Evolutionary conservation across 345 rosid genomes (phyloP).

Genomic region (Geranium rotundifolium): DNA sequence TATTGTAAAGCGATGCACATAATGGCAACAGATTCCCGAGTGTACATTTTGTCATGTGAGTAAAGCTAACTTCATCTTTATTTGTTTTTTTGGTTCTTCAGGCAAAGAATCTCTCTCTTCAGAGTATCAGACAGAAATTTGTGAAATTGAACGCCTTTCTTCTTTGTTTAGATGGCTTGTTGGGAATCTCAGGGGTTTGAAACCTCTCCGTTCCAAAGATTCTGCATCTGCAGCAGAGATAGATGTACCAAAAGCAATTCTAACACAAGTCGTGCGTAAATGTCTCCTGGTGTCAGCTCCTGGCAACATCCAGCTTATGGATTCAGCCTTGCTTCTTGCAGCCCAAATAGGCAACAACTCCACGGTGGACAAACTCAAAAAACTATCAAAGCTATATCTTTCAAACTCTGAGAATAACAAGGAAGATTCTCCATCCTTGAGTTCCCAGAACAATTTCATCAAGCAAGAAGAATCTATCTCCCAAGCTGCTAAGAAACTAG

Average conservation of each 20-base stretch:
- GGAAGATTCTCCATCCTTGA: constrained; percentile 18
- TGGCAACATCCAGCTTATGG: constrained; percentile 34
- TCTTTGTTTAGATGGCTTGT: constrained; percentile 65
- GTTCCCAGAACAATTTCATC: constrained; percentile 14
- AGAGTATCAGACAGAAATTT: constrained; percentile 22
- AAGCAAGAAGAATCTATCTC: constrained; percentile 37
- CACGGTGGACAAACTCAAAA: constrained; percentile 38
- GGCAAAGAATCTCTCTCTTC: constrained; percentile 15
- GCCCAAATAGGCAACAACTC: constrained; percentile 28
- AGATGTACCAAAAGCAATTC: constrained; percentile 18
- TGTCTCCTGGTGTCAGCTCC: constrained; percentile 34
- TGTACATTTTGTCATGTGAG: no score
- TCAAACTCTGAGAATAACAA: constrained; percentile 18
- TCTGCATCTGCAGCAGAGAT: constrained; percentile 9
- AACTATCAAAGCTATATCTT: constrained; percentile 17
- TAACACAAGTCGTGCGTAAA: constrained; percentile 38
- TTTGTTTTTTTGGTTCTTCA: constrained; percentile 1
- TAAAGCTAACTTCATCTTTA: neutral
- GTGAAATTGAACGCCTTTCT: constrained; percentile 33
- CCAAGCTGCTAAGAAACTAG: constrained; percentile 52
- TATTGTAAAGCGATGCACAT: no score
- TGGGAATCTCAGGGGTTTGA: constrained; percentile 33
- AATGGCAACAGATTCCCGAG: no score
- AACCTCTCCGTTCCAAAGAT: constrained; percentile 19
- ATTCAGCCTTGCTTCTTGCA: constrained; percentile 39